Percentiles rank a stretch among this genome's conserved stretches.
These are phyloP conservation scores for Polychaeton citri DNA, from an alignment of 2,329 filamentous ascomycete species.

Conservation along the genomic window DNA sequence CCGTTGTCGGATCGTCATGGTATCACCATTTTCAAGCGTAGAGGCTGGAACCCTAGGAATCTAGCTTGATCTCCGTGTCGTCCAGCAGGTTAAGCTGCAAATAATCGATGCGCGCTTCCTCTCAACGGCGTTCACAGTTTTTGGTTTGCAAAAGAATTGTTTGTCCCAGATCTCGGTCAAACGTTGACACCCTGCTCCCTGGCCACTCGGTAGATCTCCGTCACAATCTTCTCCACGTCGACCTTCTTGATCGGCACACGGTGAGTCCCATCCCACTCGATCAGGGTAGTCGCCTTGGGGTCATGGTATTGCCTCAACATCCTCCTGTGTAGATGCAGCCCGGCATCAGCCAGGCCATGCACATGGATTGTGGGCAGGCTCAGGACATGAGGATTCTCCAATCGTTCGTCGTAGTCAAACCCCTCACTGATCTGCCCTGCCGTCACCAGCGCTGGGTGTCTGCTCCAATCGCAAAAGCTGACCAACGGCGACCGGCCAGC, in stretches of 20 bases:
- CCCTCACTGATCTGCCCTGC: constrained; percentile 32
- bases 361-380: constrained; percentile 52
- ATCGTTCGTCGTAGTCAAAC: constrained; percentile 25
- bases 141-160: no score
- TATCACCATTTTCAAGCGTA: no score
- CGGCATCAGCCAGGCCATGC: constrained; percentile 49
- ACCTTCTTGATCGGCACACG: constrained; percentile 53
- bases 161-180: no score
- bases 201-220: constrained; percentile 39
- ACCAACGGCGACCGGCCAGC: constrained; percentile 49
- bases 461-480: constrained; percentile 32
- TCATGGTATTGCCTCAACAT: constrained; percentile 48
- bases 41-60: no score
- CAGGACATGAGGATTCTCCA: constrained; percentile 34
- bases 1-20: no score
- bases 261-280: constrained; percentile 65
- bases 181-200: constrained; percentile 33
- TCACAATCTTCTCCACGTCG: constrained; percentile 48
- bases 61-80: no score
- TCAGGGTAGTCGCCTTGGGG: constrained; percentile 36
- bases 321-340: constrained; percentile 44
- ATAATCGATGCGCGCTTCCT: no score
- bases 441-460: constrained; percentile 23
- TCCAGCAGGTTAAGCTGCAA: no score
- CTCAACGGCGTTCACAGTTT: no score